Percentiles rank a stretch among this genome's conserved stretches.
Evolutionary conservation across 768 basidiomycete genomes (phyloP).

Genomic region (Suillus variegatus): DNA sequence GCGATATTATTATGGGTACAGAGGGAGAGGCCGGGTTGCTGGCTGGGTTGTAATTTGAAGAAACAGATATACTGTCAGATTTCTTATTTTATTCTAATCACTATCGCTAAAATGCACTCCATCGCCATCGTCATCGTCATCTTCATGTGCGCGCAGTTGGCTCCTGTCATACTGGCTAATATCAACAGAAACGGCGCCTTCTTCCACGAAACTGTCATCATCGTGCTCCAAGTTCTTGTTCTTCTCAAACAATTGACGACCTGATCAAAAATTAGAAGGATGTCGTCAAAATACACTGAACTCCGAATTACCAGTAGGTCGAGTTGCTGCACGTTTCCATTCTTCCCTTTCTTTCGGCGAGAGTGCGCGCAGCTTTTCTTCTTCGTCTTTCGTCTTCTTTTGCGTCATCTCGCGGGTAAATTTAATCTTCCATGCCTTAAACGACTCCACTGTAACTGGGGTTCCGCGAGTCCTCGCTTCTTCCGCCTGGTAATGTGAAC

Average conservation of each 20-base stretch:
- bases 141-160: constrained; percentile 39
- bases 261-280: constrained; percentile 41
- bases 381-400: constrained; percentile 70
- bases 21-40: constrained; percentile 56
- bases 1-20: constrained; percentile 53
- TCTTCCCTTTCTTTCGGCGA: constrained; percentile 87
- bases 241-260: constrained; percentile 90
- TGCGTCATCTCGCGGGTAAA: constrained; percentile 71
- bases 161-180: constrained; percentile 84
- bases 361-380: constrained; percentile 70
- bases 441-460: constrained; percentile 82
- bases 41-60: constrained; percentile 51
- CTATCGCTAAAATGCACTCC: constrained; percentile 82
- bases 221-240: constrained; percentile 68
- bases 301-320: constrained; percentile 63
- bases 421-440: constrained; percentile 75
- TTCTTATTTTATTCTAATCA: constrained; percentile 49
- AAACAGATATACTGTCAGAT: constrained; percentile 14
- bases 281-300: background rate
- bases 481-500: constrained; percentile 62
- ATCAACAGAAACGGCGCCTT: constrained; percentile 86
- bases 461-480: constrained; percentile 88
- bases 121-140: constrained; percentile 61
- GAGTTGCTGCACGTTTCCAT: constrained; percentile 58
- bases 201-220: constrained; percentile 82